These are phyloP conservation scores for Prasinococcaceae sp. DNA, from an alignment of 139 green algal species.

Conservation along the genomic window DNA sequence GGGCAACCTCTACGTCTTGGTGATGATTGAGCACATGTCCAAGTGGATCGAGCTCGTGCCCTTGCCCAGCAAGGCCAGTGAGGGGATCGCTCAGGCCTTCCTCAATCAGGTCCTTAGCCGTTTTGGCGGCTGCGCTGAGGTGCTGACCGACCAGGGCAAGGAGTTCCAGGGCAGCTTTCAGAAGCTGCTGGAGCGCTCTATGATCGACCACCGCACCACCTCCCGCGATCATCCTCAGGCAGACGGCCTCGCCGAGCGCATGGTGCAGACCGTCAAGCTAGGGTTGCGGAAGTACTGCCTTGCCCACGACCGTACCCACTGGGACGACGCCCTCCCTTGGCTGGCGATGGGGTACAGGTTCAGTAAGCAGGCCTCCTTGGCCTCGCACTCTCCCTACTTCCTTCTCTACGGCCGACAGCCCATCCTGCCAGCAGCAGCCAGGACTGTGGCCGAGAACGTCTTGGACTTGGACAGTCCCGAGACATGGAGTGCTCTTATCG, in stretches of 20 bases:
- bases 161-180: constrained; percentile 22
- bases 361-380: constrained; percentile 6
- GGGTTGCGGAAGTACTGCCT: constrained; percentile 17
- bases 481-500: not conserved
- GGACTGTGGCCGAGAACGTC: not conserved
- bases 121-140: constrained; percentile 16
- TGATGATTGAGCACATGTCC: constrained; percentile 7
- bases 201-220: constrained; percentile 22
- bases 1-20: constrained; percentile 6
- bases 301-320: not conserved
- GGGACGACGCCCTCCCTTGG: constrained; percentile 14
- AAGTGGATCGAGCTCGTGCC: constrained; percentile 1
- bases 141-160: constrained; percentile 19
- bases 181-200: constrained; percentile 1
- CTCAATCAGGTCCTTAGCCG: constrained; percentile 3
- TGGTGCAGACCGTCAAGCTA: constrained; percentile 16
- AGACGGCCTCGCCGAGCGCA: constrained; percentile 17
- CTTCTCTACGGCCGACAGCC: constrained; percentile 12
- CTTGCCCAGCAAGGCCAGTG: not conserved
- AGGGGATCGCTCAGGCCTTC: constrained; percentile 3
- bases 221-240: constrained; percentile 14
- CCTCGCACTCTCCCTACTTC: constrained; percentile 8
- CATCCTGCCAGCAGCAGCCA: constrained; percentile 5
- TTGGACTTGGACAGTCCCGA: not conserved
- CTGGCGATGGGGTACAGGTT: constrained; percentile 24